These are phyloP conservation scores for Coemansia sp. DNA, from an alignment of 192 early-diverging fungal genomes.

Conservation along the genomic window DNA sequence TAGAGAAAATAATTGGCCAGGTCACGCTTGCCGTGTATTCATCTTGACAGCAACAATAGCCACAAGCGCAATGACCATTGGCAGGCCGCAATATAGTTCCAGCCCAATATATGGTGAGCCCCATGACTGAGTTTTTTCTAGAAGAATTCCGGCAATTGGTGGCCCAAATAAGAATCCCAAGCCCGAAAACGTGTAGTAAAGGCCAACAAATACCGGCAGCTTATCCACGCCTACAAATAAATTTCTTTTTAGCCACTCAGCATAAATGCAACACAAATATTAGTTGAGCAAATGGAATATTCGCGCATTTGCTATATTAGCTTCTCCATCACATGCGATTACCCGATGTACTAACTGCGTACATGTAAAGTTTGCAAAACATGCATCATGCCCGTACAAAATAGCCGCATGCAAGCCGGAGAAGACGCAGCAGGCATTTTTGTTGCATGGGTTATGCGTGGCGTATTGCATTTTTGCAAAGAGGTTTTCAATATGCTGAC, in stretches of 20 bases:
- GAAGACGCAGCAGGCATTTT: too few relatives aligned
- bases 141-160: slow-evolving; percentile 46
- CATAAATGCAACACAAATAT: neutral
- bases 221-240: slow-evolving; percentile 42
- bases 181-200: slow-evolving; percentile 46
- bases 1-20: too few relatives aligned
- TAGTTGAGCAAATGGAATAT: too few relatives aligned
- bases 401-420: too few relatives aligned
- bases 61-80: slow-evolving; percentile 40
- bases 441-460: slow-evolving; percentile 2
- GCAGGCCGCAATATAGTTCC: slow-evolving; percentile 42
- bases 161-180: slow-evolving; percentile 49
- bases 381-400: too few relatives aligned
- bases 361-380: too few relatives aligned
- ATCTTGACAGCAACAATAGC: slow-evolving; percentile 40
- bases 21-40: slow-evolving; percentile 15
- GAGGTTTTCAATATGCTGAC: neutral
- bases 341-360: too few relatives aligned
- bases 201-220: slow-evolving; percentile 48
- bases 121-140: slow-evolving; percentile 51
- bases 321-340: too few relatives aligned
- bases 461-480: slow-evolving; percentile 3
- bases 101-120: slow-evolving; percentile 43
- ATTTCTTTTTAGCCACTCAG: slow-evolving; percentile 2
- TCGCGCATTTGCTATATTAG: too few relatives aligned